Conservation (phyloP, 805 yeast genomes). For the Blastobotrys chiropterorum region DNA sequence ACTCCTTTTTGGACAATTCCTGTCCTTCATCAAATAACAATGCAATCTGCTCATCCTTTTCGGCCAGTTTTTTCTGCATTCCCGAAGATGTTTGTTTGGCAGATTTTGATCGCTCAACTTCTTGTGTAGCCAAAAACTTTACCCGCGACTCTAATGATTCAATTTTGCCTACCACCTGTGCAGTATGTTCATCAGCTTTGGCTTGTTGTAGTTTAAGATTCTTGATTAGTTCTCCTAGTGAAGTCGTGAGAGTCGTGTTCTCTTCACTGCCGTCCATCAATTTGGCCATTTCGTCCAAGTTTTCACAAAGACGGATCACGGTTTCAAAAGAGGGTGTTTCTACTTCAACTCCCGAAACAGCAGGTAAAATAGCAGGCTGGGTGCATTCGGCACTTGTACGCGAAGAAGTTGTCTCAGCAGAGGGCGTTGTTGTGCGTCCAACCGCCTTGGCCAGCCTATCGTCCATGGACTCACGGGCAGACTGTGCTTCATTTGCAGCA, state of each 20-base stretch:
- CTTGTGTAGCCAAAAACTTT: constrained; percentile 27
- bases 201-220: constrained; percentile 4
- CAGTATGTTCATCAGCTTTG: constrained; percentile 2
- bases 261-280: neutral
- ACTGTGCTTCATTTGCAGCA: neutral
- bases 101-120: constrained; percentile 18
- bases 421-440: constrained; percentile 22
- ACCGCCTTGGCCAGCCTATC: constrained; percentile 85
- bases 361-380: neutral
- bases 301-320: neutral
- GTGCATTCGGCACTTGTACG: neutral
- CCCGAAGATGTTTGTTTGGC: constrained; percentile 13
- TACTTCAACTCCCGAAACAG: neutral
- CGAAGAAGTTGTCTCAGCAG: neutral
- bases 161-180: constrained; percentile 16
- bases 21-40: constrained; percentile 73
- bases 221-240: constrained; percentile 1
- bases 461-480: constrained; percentile 57
- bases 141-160: constrained; percentile 26
- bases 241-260: neutral
- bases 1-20: constrained; percentile 61
- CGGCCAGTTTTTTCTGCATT: constrained; percentile 30
- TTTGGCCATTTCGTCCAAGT: constrained; percentile 1
- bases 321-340: neutral
- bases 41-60: constrained; percentile 57